These are phyloP conservation scores for Tephrocybe sp. DNA, from an alignment of 768 basidiomycete species.

Conservation along the genomic window DNA sequence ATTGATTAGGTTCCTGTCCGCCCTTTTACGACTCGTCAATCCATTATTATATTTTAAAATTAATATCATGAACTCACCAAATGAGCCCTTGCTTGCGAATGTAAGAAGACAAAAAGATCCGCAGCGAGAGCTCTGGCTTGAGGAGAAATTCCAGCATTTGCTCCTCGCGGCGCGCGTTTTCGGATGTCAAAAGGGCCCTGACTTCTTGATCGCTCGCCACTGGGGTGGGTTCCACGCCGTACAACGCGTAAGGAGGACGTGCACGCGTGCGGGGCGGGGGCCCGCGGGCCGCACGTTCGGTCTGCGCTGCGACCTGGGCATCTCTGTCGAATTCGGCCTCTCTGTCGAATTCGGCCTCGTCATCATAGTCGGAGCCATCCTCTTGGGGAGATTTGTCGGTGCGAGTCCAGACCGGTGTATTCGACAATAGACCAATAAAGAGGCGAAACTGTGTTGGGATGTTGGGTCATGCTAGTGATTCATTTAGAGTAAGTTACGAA, in stretches of 20 bases:
- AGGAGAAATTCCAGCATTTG: slow-evolving; percentile 54
- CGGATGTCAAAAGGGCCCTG: slow-evolving; percentile 32
- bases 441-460: slow-evolving; percentile 53
- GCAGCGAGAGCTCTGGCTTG: slow-evolving; percentile 57
- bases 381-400: slow-evolving; percentile 30
- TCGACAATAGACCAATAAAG: slow-evolving; percentile 57
- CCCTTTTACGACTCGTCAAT: slow-evolving; percentile 31
- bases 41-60: neutral
- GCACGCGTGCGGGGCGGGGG: slow-evolving; percentile 26
- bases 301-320: slow-evolving; percentile 14
- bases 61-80: slow-evolving; percentile 45
- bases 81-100: slow-evolving; percentile 68
- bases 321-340: slow-evolving; percentile 27
- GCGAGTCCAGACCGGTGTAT: slow-evolving; percentile 43
- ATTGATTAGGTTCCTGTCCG: slow-evolving; percentile 46
- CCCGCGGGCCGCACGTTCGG: slow-evolving; percentile 12
- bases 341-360: slow-evolving; percentile 28
- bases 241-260: slow-evolving; percentile 38
- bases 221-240: slow-evolving; percentile 30
- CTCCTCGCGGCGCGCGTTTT: slow-evolving; percentile 40
- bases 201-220: slow-evolving; percentile 38
- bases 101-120: slow-evolving; percentile 70
- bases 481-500: slow-evolving; percentile 22
- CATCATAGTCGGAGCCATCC: slow-evolving; percentile 33
- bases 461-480: neutral